Conservation (phyloP, 2,329 filamentous ascomycete species). For the Cladosporium sp. region DNA sequence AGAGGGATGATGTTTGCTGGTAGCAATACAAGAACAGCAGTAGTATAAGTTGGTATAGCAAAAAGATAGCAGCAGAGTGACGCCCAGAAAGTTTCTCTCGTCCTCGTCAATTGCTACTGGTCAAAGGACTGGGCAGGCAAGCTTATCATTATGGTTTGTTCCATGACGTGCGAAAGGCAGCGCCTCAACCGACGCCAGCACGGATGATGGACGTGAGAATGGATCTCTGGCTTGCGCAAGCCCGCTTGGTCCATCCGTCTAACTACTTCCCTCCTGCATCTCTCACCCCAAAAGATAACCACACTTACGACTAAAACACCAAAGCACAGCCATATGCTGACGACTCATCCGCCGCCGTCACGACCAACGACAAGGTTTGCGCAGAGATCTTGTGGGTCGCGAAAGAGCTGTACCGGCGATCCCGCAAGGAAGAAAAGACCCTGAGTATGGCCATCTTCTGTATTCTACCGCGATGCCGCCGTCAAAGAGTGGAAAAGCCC, state of each 20-base stretch:
- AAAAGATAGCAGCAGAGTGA: not conserved
- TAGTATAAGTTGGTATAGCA: not conserved
- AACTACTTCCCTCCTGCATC: not conserved
- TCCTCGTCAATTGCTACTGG: not conserved
- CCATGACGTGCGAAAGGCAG: too few relatives aligned
- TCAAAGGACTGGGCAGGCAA: not conserved
- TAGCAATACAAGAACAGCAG: not conserved
- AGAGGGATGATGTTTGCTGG: not conserved
- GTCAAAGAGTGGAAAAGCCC: not conserved
- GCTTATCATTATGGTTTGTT: too few relatives aligned
- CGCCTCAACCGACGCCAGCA: too few relatives aligned
- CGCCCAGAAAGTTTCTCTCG: conserved; percentile 5
- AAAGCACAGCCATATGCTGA: not conserved
- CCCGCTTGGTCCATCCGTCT: not conserved
- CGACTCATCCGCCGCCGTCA: not conserved
- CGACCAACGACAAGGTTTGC: not conserved
- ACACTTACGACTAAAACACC: not conserved
- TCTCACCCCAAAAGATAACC: not conserved
- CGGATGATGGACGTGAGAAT: too few relatives aligned
- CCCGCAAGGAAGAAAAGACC: not conserved
- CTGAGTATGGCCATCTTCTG: not conserved
- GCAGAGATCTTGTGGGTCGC: not conserved
- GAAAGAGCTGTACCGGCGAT: not conserved
- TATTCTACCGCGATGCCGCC: not conserved
- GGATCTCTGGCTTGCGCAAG: too few relatives aligned